Evolutionary conservation across 345 rosid species (phyloP).

Genomic region (Carallia pectinifolia): DNA sequence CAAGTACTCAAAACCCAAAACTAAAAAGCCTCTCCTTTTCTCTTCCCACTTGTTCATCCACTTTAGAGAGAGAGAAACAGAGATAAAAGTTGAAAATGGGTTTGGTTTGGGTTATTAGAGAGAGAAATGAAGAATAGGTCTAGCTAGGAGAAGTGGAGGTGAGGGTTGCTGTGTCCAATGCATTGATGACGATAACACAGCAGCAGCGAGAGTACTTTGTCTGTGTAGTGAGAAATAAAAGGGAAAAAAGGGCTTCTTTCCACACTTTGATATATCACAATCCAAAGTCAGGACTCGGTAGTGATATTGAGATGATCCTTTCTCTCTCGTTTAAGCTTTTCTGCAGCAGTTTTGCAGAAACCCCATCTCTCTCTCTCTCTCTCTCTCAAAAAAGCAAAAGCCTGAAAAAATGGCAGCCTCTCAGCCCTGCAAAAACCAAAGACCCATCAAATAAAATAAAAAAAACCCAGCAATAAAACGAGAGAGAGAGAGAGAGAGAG

Average conservation of each 20-base stretch:
- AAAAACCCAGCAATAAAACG: conserved; percentile 16
- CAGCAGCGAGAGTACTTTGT: conserved; percentile 35
- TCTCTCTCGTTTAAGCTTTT: conserved; percentile 54
- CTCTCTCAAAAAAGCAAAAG: conserved; percentile 49
- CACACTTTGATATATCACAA: conserved; percentile 62
- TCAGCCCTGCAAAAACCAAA: conserved; percentile 38
- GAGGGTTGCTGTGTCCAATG: conserved; percentile 48
- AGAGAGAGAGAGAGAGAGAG: not conserved
- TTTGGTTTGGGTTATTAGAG: not conserved
- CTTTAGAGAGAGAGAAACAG: conserved; percentile 11
- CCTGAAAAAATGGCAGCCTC: conserved; percentile 52
- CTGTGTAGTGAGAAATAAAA: conserved; percentile 34
- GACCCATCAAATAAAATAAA: conserved; percentile 25
- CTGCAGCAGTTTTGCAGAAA: conserved; percentile 38
- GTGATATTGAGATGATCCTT: conserved; percentile 14
- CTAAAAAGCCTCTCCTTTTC: conserved; percentile 11
- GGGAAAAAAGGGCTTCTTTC: conserved; percentile 21
- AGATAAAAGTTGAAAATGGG: not conserved
- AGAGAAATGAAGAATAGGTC: conserved; percentile 10
- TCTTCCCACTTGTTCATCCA: not conserved
- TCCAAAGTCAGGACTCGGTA: conserved; percentile 66
- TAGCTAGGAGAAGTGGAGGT: conserved; percentile 21
- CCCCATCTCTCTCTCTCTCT: conserved; percentile 28
- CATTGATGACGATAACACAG: conserved; percentile 61
- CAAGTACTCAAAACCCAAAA: conserved; percentile 10